phyloP scores from a whole-genome alignment of 495 filamentous ascomycete genomes.

The Halenospora varia region DNA sequence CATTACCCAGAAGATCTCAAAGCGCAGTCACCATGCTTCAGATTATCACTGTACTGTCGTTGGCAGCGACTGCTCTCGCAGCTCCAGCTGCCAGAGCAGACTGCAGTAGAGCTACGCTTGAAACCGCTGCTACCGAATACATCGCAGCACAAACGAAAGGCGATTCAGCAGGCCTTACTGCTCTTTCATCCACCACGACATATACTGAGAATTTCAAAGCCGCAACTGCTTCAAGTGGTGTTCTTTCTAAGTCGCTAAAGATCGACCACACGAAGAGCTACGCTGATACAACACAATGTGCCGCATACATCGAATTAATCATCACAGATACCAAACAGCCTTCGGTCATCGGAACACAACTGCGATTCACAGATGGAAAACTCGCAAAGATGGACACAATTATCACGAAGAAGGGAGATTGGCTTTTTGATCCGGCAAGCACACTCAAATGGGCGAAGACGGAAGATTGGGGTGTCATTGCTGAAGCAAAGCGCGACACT shows the following conservation, averaged over 20 bases:
- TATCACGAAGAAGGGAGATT: neutral
- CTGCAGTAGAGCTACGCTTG: neutral
- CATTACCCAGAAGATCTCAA: too few relatives aligned
- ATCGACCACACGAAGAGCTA: slow-evolving; percentile 4
- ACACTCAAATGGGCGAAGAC: neutral
- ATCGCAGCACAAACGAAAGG: neutral
- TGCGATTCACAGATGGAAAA: slow-evolving; percentile 1
- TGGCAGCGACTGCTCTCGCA: neutral
- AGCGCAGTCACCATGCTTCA: neutral
- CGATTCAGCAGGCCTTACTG: neutral
- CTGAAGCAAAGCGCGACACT: neutral
- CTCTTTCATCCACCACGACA: neutral
- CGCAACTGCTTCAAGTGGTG: neutral
- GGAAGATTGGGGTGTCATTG: slow-evolving; percentile 1
- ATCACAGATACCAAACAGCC: slow-evolving; percentile 4
- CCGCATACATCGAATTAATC: slow-evolving; percentile 9
- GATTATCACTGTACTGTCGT: neutral
- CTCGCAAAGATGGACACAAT: slow-evolving; percentile 1
- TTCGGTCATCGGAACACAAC: slow-evolving; percentile 10
- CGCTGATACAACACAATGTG: slow-evolving; percentile 3
- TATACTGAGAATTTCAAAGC: slow-evolving; percentile 6
- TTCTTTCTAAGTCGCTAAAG: slow-evolving; percentile 4
- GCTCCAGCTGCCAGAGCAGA: neutral
- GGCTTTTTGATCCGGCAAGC: slow-evolving; percentile 2
- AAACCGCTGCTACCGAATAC: neutral